Percentiles rank a stretch among this genome's conserved stretches.
phyloP scores from a whole-genome alignment of 768 basidiomycete species.

The Lactarius trivialis region DNA sequence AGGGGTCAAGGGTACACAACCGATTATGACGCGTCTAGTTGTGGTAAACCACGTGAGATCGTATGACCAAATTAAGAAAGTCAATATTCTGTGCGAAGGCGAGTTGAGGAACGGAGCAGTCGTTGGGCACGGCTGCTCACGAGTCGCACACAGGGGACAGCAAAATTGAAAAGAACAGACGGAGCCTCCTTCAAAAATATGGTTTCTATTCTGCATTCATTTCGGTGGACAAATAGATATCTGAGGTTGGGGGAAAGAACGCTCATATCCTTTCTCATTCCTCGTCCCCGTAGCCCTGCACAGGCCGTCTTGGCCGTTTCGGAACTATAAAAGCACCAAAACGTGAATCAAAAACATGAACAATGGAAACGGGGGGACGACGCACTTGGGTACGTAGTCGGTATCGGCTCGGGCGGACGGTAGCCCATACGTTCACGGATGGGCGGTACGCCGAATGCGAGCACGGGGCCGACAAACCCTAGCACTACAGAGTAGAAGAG shows the following conservation, averaged over 20 bases:
- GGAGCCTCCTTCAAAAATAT: no score
- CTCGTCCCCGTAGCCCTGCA: constrained; percentile 72
- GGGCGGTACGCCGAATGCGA: constrained; percentile 72
- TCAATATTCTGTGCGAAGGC: not conserved
- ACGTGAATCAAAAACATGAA: not conserved
- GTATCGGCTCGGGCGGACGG: constrained; percentile 58
- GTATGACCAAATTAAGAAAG: not conserved
- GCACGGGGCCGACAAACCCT: constrained; percentile 66
- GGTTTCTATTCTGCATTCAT: not conserved
- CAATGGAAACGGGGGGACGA: not conserved
- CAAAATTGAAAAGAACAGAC: not conserved
- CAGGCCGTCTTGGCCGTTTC: constrained; percentile 58
- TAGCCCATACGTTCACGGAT: constrained; percentile 72
- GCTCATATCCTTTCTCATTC: constrained; percentile 8
- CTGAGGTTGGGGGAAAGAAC: not conserved
- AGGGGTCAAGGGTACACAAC: not conserved
- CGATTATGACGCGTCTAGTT: not conserved
- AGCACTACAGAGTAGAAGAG: constrained; percentile 82
- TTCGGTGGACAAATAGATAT: not conserved
- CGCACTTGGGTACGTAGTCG: constrained; percentile 76
- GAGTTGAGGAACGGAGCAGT: no score
- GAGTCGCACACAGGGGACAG: not conserved
- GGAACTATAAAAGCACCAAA: constrained; percentile 46
- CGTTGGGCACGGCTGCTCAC: no score
- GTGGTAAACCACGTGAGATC: not conserved